Percentiles rank a stretch among this genome's conserved stretches.
Conservation (phyloP, 169 alveolate species). For the Ichthyophthirius multifiliis region DNA sequence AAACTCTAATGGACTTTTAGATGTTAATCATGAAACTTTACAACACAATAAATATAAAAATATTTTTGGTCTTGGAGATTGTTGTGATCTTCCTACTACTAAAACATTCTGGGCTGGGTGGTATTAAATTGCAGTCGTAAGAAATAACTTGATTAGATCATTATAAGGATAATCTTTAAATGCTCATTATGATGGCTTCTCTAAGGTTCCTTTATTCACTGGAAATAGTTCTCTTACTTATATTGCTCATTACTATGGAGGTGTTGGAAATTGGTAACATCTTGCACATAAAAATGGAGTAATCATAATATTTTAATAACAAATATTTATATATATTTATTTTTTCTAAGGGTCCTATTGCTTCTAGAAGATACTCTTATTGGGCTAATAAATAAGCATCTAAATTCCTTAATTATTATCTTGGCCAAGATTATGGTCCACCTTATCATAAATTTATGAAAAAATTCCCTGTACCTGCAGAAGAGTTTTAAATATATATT, state of each 20-base stretch:
- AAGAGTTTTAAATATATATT: too few species aligned
- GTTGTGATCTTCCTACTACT: slow-evolving; percentile 44
- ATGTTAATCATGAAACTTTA: slow-evolving; percentile 53
- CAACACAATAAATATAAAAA: slow-evolving; percentile 51
- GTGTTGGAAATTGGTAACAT: slow-evolving; percentile 30
- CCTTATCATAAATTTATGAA: slow-evolving; percentile 29
- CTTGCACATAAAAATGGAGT: slow-evolving; percentile 27
- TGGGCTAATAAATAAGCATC: slow-evolving; percentile 30
- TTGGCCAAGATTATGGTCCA: slow-evolving; percentile 31
- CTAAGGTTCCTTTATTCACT: slow-evolving; percentile 51
- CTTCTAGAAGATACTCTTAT: slow-evolving; percentile 5
- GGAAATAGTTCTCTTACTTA: slow-evolving; percentile 43
- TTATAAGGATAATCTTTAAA: slow-evolving; percentile 22
- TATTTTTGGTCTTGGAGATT: slow-evolving; percentile 63
- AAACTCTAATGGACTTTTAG: slow-evolving; percentile 47
- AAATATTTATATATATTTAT: neutral
- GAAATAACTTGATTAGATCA: slow-evolving; percentile 40
- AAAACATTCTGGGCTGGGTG: slow-evolving; percentile 68
- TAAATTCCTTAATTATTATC: slow-evolving; percentile 18
- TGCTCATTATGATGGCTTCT: slow-evolving; percentile 67
- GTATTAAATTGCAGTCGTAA: slow-evolving; percentile 60
- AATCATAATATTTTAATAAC: neutral
- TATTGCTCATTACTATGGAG: slow-evolving; percentile 20
- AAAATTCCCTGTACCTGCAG: slow-evolving; percentile 20
- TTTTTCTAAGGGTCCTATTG: neutral